Evolutionary conservation across 176 grass and related monocot species (phyloP), one percentile per base, ranked within the genome.

Genomic region (Phyllostachys edulis): DNA sequence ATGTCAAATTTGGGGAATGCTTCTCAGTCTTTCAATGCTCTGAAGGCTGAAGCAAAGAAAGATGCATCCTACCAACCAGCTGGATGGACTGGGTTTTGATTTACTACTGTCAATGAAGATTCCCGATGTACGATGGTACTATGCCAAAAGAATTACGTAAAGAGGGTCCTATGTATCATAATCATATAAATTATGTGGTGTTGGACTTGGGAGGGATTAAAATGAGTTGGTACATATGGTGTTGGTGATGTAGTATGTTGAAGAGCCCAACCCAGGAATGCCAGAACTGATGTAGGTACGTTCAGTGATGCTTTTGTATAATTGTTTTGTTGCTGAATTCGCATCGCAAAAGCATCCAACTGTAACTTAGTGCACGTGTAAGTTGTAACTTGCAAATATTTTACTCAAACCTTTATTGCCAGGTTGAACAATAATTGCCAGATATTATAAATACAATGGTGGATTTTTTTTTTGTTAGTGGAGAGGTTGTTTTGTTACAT

Each of bases 1-100:
- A 73, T 67, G 24, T 78, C 79, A 67, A 86, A 86, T 45, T 59
- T 66, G 12, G 78, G 64, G 65, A 82, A 73, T 72, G 50, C 45
- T 66, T 59, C 88, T 66, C 64, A 65, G 47, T 64, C 65, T 66
- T 69, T 88, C 65, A 73, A 36, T 59, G 67, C 57, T 71, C 61
- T 62, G 50, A 95, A 67, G 56, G 41, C 54, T 16, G 89, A 84
- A 69, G 80, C 63, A 41, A 85, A 90, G 67, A 91, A 98, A 85
- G 89, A 85, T 59, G 85, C 76, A 45, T 79, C 86, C 18, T 88
- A 88, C 60, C 87, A 98, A 79, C 95, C 95, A 32, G 89, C 82
- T 72, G 95, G 95, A 71, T 98, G 95, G 95, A 89, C 92, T 61
- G 92, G 95, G 24, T 98, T 98, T 90, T 98, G 80, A 93, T 87